phyloP scores from a whole-genome alignment of 257 asterid species.

The Salvia splendens region DNA sequence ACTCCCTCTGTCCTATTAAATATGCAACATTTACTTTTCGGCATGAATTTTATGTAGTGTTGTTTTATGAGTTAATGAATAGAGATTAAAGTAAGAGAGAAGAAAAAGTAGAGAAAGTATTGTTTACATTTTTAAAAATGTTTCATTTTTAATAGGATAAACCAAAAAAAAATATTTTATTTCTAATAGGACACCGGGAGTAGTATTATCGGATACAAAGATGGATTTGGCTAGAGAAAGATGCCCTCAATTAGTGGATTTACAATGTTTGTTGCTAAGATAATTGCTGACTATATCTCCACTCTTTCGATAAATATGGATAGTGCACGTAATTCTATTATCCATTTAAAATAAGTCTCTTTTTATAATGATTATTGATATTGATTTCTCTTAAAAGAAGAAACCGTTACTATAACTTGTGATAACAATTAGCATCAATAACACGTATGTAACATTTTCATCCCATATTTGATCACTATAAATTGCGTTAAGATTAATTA shows the following conservation, averaged over 20 bases:
- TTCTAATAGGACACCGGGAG: too few relatives aligned
- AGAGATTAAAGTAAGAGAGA: too few relatives aligned
- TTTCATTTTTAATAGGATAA: too few relatives aligned
- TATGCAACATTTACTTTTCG: too few relatives aligned
- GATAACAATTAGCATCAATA: background rate
- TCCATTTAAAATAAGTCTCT: background rate
- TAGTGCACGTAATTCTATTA: conserved; percentile 6
- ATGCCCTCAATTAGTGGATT: conserved; percentile 4
- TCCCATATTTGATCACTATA: too few relatives aligned
- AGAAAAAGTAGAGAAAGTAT: too few relatives aligned
- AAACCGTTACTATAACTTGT: background rate
- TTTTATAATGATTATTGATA: background rate
- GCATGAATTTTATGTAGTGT: too few relatives aligned
- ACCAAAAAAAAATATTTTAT: too few relatives aligned
- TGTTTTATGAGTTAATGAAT: too few relatives aligned
- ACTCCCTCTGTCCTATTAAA: too few relatives aligned
- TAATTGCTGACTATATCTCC: conserved; percentile 21
- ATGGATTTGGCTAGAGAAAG: conserved; percentile 28
- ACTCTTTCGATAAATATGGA: background rate
- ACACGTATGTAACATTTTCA: background rate
- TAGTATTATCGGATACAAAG: background rate
- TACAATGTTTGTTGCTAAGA: background rate
- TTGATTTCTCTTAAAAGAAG: background rate
- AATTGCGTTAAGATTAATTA: too few relatives aligned
- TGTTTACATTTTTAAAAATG: too few relatives aligned